Conservation (phyloP, 352 stramenopile genomes). For the Lagenidium giganteum region DNA sequence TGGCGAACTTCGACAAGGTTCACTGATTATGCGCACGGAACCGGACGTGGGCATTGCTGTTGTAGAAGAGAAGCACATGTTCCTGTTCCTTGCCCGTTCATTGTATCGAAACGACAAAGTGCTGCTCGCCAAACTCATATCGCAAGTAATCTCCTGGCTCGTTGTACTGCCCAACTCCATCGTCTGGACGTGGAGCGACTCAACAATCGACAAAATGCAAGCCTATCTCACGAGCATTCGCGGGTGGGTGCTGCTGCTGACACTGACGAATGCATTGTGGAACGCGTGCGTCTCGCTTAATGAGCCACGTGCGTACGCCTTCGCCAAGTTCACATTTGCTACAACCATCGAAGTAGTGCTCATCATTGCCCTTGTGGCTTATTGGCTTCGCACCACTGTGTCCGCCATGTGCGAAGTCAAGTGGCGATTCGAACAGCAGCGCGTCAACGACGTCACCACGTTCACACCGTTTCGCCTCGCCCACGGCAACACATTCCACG, state of each 20-base stretch:
- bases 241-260: conserved; percentile 11
- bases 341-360: conserved; percentile 11
- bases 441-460: conserved; percentile 8
- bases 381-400: too few species aligned
- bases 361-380: conserved; percentile 5
- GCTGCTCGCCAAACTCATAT: conserved; percentile 12
- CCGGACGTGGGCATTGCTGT: conserved; percentile 22
- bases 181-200: conserved; percentile 17
- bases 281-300: conserved; percentile 4
- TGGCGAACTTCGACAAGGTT: too few species aligned
- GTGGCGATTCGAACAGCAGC: conserved; percentile 10
- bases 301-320: conserved; percentile 8
- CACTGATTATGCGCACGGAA: too few species aligned
- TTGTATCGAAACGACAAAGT: conserved; percentile 19
- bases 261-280: conserved; percentile 6
- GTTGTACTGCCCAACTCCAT: conserved; percentile 21
- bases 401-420: conserved; percentile 9
- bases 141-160: conserved; percentile 14
- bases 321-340: conserved; percentile 9
- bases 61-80: conserved; percentile 20
- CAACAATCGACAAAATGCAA: conserved; percentile 4
- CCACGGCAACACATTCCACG: conserved; percentile 11
- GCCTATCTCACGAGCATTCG: conserved; percentile 9
- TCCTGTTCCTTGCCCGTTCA: conserved; percentile 23
- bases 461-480: conserved; percentile 10